Evolutionary conservation across 345 rosid species (phyloP), one percentile per base, ranked within the genome.

Genomic region (Carallia pectinifolia): DNA sequence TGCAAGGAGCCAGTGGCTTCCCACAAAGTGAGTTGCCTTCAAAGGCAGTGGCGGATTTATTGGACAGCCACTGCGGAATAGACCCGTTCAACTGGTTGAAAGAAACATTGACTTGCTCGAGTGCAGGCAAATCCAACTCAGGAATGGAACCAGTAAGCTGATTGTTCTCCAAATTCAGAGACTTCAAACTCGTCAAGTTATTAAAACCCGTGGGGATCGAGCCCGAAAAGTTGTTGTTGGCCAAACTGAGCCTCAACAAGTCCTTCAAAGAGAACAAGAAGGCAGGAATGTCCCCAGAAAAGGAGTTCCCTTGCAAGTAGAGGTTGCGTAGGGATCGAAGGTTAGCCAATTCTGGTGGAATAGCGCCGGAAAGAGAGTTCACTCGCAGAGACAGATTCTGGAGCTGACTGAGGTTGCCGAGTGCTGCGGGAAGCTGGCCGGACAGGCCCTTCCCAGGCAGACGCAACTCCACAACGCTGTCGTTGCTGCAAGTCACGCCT

Each of bases 361-460:
- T 82, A 33, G 79, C 31, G 54, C 98, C 97, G 13, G 78, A 80
- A 33, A 94, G 89, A 55, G 81, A 80, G 71, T 94, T 94, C 78
- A 76, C 85, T 19, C 86, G 82, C 64, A 94, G 82, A 74, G 97
- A 91, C 65, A 91, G 87, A 72, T 73, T 75, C 65, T 58, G 83
- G 10, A 91, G 85, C 38, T 81, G 71, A 48, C 87, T 88, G 66
- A 94, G 84, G 80, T 87, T 91, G 62, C 96, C 96, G 13, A 94
- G 80, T 16, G 86, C 89, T 23, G 83, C 53, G 15, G 97, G 98
- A 62, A 94, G 84, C 39, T 63, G 29, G 19, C 98, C 89, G 18
- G 81, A 64, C 6, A 94, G 90, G n/a, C 96, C 97, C 78, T 64
- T 67, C 19, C 84, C 97, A 29, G 98, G 98, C 30, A 90, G 83